A percentile compares a stretch with the other conserved stretches of the same genome.
These are phyloP conservation scores for Passiflora organensis DNA, from an alignment of 345 rosid genomes.

Conservation along the genomic window DNA sequence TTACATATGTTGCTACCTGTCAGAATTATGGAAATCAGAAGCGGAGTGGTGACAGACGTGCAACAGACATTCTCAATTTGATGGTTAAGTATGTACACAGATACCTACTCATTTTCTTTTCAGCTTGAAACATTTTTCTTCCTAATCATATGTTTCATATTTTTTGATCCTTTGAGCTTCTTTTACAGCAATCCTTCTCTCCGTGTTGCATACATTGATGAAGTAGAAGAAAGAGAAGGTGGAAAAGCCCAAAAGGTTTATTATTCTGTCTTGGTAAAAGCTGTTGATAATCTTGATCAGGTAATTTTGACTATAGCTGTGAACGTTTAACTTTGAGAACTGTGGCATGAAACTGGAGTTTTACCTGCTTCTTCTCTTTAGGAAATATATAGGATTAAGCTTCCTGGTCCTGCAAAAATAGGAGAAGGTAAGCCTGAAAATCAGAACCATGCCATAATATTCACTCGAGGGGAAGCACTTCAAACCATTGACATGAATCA, in stretches of 20 bases:
- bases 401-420: constrained; percentile 53
- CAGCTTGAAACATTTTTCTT: too few species aligned
- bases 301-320: constrained; percentile 29
- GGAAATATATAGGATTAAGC: constrained; percentile 50
- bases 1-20: constrained; percentile 93
- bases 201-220: constrained; percentile 95
- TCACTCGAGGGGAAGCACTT: constrained; percentile 57
- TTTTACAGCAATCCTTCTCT: constrained; percentile 79
- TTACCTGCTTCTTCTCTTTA: too few species aligned
- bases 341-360: constrained; percentile 1
- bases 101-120: too few species aligned
- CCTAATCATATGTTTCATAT: background rate
- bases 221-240: constrained; percentile 85
- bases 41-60: constrained; percentile 87
- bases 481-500: constrained; percentile 65
- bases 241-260: constrained; percentile 69
- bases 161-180: constrained; percentile 20
- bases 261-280: constrained; percentile 88
- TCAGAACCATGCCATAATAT: constrained; percentile 57
- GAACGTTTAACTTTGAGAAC: constrained; percentile 1
- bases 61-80: constrained; percentile 89
- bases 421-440: constrained; percentile 67
- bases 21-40: constrained; percentile 93
- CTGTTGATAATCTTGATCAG: constrained; percentile 90
- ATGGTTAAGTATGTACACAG: constrained; percentile 99